phyloP scores from a whole-genome alignment of 129 eudicot species.

The Artemisia annua region DNA sequence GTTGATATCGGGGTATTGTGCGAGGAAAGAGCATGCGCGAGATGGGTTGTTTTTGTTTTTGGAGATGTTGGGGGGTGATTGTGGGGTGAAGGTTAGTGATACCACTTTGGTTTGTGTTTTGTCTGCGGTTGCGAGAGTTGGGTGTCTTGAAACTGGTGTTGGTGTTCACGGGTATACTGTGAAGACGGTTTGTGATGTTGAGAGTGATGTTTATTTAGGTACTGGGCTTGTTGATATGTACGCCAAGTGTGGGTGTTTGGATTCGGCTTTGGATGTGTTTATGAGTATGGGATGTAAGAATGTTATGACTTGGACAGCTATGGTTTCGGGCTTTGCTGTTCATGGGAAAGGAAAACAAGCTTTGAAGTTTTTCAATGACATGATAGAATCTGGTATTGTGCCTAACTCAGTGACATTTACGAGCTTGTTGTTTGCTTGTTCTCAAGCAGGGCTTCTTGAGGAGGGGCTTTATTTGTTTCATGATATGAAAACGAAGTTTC shows the following conservation, averaged over 20 bases:
- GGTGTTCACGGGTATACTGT: slow-evolving; percentile 41
- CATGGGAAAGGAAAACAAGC: slow-evolving; percentile 56
- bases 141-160: slow-evolving; percentile 38
- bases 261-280: slow-evolving; percentile 34
- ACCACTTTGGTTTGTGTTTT: slow-evolving; percentile 51
- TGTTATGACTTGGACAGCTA: slow-evolving; percentile 53
- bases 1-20: slow-evolving; percentile 47
- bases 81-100: slow-evolving; percentile 29
- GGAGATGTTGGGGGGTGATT: slow-evolving; percentile 32
- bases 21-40: slow-evolving; percentile 25
- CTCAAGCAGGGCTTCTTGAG: slow-evolving; percentile 48
- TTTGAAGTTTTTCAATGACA: slow-evolving; percentile 31
- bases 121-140: slow-evolving; percentile 47
- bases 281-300: slow-evolving; percentile 40
- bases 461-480: slow-evolving; percentile 51
- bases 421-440: slow-evolving; percentile 49
- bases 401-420: slow-evolving; percentile 57
- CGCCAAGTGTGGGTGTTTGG: slow-evolving; percentile 51
- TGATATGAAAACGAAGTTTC: slow-evolving; percentile 35
- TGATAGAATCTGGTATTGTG: slow-evolving; percentile 30
- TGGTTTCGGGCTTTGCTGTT: slow-evolving; percentile 52
- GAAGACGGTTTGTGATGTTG: slow-evolving; percentile 31
- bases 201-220: slow-evolving; percentile 51
- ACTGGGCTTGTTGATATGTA: slow-evolving; percentile 66
- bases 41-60: slow-evolving; percentile 38